Evolutionary conservation across 495 filamentous ascomycete species (phyloP), one percentile per base, ranked within the genome.

Genomic region (Aspergillus bertholletiae): DNA sequence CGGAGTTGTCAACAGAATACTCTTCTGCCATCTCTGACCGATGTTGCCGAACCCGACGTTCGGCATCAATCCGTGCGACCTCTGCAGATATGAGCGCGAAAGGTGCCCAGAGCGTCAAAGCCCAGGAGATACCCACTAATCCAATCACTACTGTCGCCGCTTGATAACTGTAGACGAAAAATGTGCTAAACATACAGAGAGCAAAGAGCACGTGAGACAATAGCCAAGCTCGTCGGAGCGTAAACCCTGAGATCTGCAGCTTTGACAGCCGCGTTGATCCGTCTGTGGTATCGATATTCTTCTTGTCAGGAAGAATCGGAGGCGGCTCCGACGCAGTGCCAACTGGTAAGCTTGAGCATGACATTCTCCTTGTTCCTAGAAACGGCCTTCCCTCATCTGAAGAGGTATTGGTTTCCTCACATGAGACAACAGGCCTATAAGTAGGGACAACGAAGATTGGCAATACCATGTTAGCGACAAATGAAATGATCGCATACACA

Each of bases 41-140:
- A 13, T 64, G 74, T 15, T 76, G 70, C 37, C 74, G 76, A 18
- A 78, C 70, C 20, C 88, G 85, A 46, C 84, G 78, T 20, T 87
- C 74, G 45, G 85, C 81, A 62, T 96, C 88, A 27, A 89, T 84
- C 49, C 85, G 86, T 46, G 84, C 83, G 39, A 96, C 89, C 70
- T 96, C 92, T 30, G 88, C 86, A 46, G 86, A 87, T 62, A 96
- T 96, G 57, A 96, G 85, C 32, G 92, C 91, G 75, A 92, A 96
- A 0, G 92, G 92, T 0, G 89, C 92, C 92, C 92, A 96, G 27
- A 92, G 78, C 18, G 90, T 89, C 47, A 96, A 71, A 21, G 92
- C 90, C 92, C 92, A 96, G 12, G 86, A 88, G 51, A 96, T 84
- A 17, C 92, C 92, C 54, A 95, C 80, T 12, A 94, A 64, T 6